Evolutionary conservation across 371 early-diverging fungal genomes (phyloP).

Genomic region (Mortierella sp.): DNA sequence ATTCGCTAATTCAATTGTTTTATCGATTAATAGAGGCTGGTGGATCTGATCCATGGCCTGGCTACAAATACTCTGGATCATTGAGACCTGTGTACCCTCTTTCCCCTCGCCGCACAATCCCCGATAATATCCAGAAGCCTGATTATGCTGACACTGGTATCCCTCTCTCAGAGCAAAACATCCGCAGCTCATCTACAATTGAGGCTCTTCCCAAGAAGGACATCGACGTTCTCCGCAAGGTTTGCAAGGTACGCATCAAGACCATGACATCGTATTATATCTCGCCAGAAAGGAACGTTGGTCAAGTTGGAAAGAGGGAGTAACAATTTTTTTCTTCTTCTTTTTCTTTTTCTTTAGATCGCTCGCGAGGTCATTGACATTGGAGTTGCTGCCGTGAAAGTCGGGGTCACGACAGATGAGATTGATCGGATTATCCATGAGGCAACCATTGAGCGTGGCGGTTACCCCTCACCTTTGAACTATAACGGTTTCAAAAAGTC

Average conservation of each 20-base stretch:
- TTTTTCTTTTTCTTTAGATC: no score
- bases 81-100: conserved; percentile 91
- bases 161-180: conserved; percentile 77
- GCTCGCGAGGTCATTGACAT: conserved; percentile 81
- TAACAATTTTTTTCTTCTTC: no score
- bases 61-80: conserved; percentile 83
- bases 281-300: no score
- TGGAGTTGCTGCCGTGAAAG: conserved; percentile 80
- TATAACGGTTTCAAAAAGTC: conserved; percentile 94
- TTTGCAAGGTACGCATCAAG: conserved; percentile 67
- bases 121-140: conserved; percentile 79
- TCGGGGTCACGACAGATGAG: conserved; percentile 93
- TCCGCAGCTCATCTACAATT: conserved; percentile 66
- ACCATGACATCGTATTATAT: no score
- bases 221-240: conserved; percentile 67
- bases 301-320: no score
- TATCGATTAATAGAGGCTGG: conserved; percentile 37
- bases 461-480: conserved; percentile 96
- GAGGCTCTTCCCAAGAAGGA: conserved; percentile 75
- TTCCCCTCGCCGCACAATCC: conserved; percentile 81
- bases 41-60: conserved; percentile 86
- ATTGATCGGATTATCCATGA: conserved; percentile 90
- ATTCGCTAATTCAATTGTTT: no score
- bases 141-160: conserved; percentile 87
- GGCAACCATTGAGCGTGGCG: conserved; percentile 85